These are phyloP conservation scores for Aquilaria malaccensis DNA, from an alignment of 345 rosid genomes.

Conservation along the genomic window DNA sequence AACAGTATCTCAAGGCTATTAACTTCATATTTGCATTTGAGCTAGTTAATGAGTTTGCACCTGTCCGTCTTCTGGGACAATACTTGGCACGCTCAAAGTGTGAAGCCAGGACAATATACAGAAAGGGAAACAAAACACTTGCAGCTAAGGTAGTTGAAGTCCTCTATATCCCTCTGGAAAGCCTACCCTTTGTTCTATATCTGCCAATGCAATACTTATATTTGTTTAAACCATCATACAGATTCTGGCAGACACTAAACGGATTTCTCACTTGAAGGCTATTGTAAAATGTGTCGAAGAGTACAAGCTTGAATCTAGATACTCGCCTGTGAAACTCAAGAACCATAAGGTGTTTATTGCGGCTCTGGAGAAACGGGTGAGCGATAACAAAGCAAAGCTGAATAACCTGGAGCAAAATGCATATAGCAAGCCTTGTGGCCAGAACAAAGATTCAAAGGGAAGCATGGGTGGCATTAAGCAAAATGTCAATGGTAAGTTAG, in stretches of 20 bases:
- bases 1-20: conserved; percentile 25
- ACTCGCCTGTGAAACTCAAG: background rate
- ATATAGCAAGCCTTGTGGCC: background rate
- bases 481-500: background rate
- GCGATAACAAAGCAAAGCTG: too few species aligned
- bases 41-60: conserved; percentile 27
- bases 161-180: background rate
- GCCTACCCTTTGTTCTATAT: background rate
- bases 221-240: conserved; percentile 5
- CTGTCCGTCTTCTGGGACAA: conserved; percentile 25
- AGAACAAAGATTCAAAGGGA: background rate
- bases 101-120: conserved; percentile 6
- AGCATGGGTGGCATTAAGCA: background rate
- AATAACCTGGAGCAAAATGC: background rate
- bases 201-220: background rate
- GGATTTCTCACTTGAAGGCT: conserved; percentile 13
- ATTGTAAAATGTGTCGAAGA: conserved; percentile 17
- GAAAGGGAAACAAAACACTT: conserved; percentile 4
- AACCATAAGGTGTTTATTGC: background rate
- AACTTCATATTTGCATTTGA: conserved; percentile 27
- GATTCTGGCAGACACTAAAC: conserved; percentile 14
- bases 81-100: conserved; percentile 20
- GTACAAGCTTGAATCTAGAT: conserved; percentile 10
- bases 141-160: conserved; percentile 11
- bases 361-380: background rate